Base-by-base conservation (phyloP, 345 rosid species). In the Eucalyptus globulus region DNA sequence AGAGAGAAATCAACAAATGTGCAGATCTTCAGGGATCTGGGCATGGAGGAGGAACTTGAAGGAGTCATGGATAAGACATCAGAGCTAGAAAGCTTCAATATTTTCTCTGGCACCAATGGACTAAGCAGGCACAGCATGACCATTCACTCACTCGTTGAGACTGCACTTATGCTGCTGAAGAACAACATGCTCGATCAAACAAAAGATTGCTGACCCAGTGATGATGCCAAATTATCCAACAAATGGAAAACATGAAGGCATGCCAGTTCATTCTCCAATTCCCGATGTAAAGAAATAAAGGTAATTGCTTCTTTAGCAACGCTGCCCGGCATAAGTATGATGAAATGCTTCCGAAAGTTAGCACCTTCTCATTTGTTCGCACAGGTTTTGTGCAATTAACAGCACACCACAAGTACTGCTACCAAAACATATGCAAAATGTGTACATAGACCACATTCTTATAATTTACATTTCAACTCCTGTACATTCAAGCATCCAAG, bases 101-200 rank as follows among this genome's bases (percentile, higher is more conserved):
- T 95, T 51, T 96, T 97, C 95, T 97, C 96, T 3, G 96, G 97
- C 37, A 92, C 93, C 80, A 95, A 92, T 40, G 98, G 98, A 34
- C 67, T 96, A 87, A 93, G 95, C 91, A 93, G 97, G 51, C 96
- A 96, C 90, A 92, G 93, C 91, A 90, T 89, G 86, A 89, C 96
- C 47, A 95, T 95, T 89, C 96, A 93, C 89, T 91, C 93, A 80
- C 89, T 97, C 69, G 93, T 93, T 62, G 97, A 95, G 81, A 72
- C 81, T 3, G 81, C 81, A 72, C 45, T 37, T 37, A 72, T 10
- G 81, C 81, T 72, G 81, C 45, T 72, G 81, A 72, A 72, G 26
- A 69, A 16, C 43, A 69, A 8, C 80, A 69, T 40, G 80, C 1
- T 34, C 1, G 80, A 34, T 34, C 80, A 69, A 69, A 5, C 80